Base-by-base conservation (phyloP, 2,329 filamentous ascomycete species). In the Colletotrichum sp. region DNA sequence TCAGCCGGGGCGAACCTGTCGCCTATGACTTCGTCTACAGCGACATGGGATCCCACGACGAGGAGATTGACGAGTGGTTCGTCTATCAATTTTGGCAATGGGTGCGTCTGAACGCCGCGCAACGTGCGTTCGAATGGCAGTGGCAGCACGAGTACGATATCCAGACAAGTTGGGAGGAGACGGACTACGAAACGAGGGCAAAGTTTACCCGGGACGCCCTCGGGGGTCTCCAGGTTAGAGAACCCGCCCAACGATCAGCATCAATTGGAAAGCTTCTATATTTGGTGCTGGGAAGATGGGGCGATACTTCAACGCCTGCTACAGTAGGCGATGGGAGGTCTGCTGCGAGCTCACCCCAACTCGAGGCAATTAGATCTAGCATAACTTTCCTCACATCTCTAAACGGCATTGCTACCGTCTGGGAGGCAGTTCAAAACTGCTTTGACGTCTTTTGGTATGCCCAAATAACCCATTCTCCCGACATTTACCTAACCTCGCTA, bases 1-100 rank as follows among this genome's bases (percentile, higher is more conserved):
- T 95, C 79, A 94, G 94, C 18, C 91, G 91, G 77, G 82, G 89
- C 67, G 94, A 96, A 78, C 91, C 93, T 66, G 88, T 90, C 58
- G 92, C 92, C 13, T 99, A 99, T 87, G 96, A 97, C 76, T 99
- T 98, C 83, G 91, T 91, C 77, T 96, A 96, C 85, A 87, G 90
- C 30, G 94, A 96, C 83, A 90, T 91, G 71, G 93, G 93, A 26
- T 87, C 92, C 1, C 93, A 98, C 79, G 92, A 94, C 21, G 95
- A 97, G 78, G 97, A 99, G 87, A 89, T 99, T 64, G 95, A 98
- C 82, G 97, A 99, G 86, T 99, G 97, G 97, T 99, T 99, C 84
- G 93, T 94, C 69, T 98, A 98, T 85, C 94, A 94, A 79, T 93
- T 95, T 77, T 94, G 94, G 84, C 96, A 98, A 82, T 94, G 95